Evolutionary conservation across 805 yeast species (phyloP).

Genomic region (Kuraishia piskuri): DNA sequence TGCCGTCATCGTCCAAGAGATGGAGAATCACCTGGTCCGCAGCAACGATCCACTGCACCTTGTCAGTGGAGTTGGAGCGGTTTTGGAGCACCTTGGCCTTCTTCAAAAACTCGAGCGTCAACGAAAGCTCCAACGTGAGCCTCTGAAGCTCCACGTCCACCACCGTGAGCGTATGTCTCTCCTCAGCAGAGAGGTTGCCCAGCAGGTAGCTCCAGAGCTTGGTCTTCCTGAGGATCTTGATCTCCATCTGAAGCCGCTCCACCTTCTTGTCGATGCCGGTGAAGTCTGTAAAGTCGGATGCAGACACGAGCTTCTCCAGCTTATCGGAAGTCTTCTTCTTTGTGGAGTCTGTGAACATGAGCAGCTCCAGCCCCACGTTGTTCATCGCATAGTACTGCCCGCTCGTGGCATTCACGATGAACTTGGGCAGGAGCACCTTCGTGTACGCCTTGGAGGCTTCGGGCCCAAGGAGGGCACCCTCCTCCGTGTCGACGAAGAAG

Average conservation of each 20-base stretch:
- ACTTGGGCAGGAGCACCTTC: slow-evolving; percentile 51
- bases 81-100: neutral
- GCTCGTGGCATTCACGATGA: slow-evolving; percentile 63
- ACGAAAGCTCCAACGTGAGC: slow-evolving; percentile 34
- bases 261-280: slow-evolving; percentile 39
- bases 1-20: slow-evolving; percentile 47
- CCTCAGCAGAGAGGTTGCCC: slow-evolving; percentile 30
- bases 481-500: slow-evolving; percentile 13
- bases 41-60: slow-evolving; percentile 49
- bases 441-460: slow-evolving; percentile 30
- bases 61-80: slow-evolving; percentile 13
- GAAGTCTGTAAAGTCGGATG: slow-evolving; percentile 62
- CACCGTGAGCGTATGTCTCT: slow-evolving; percentile 19
- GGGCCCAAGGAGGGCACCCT: slow-evolving; percentile 41
- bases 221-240: slow-evolving; percentile 31
- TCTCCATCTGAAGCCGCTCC: slow-evolving; percentile 37
- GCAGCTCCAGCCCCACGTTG: slow-evolving; percentile 49
- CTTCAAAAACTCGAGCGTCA: slow-evolving; percentile 12
- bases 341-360: slow-evolving; percentile 69
- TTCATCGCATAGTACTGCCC: slow-evolving; percentile 62
- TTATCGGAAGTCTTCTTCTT: slow-evolving; percentile 47
- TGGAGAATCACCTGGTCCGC: slow-evolving; percentile 70
- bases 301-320: slow-evolving; percentile 57
- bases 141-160: slow-evolving; percentile 15
- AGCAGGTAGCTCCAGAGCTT: slow-evolving; percentile 29